Percentiles rank a stretch among this genome's conserved stretches.
Conservation (phyloP, 331 rosid genomes). For the Acacia concinna region DNA sequence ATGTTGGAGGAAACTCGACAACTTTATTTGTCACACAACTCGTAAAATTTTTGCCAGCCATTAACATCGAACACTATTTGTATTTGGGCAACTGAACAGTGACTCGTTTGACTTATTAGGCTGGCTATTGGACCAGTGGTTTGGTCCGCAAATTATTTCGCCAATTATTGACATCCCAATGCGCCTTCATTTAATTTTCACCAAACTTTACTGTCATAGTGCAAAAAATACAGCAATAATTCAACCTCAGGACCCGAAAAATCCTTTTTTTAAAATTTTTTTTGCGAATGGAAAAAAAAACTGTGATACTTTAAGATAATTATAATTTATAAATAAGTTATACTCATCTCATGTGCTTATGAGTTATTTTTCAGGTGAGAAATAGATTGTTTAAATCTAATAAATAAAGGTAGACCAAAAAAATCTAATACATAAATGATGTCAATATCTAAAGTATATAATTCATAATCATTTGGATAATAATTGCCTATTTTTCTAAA, state of each 20-base stretch:
- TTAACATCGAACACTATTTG: not conserved
- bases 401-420: too few relatives aligned
- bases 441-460: too few relatives aligned
- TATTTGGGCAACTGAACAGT: conserved; percentile 10
- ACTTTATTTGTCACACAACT: not conserved
- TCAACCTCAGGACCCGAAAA: not conserved
- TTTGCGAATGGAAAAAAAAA: not conserved
- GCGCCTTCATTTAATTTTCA: not conserved
- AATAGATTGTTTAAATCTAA: not conserved
- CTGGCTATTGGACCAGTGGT: not conserved
- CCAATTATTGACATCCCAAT: not conserved
- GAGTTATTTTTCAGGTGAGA: not conserved
- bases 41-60: conserved; percentile 10
- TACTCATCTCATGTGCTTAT: not conserved
- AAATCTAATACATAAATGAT: not conserved
- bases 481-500: too few relatives aligned
- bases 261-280: not conserved
- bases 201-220: not conserved
- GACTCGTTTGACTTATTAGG: not conserved
- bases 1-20: conserved; percentile 17
- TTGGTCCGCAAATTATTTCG: not conserved
- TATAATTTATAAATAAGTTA: not conserved
- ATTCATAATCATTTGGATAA: too few relatives aligned
- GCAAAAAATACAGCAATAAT: not conserved
- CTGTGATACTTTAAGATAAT: not conserved